These are phyloP conservation scores for Globisporangium alternatum DNA, from an alignment of 352 stramenopile genomes.

Conservation along the genomic window DNA sequence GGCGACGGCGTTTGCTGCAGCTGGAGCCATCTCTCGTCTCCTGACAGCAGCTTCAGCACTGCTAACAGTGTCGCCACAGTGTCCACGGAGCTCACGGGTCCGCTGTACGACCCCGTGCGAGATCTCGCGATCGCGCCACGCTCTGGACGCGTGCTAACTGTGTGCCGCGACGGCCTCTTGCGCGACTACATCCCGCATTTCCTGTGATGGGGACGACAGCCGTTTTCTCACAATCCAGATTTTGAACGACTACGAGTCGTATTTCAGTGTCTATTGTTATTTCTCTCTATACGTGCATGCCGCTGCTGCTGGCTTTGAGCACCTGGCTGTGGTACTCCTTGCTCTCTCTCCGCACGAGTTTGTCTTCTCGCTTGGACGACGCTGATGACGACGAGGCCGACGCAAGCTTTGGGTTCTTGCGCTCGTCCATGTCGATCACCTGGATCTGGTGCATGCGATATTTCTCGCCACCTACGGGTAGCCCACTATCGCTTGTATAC, in stretches of 20 bases:
- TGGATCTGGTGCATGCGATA: constrained; percentile 14
- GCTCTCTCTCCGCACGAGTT: constrained; percentile 53
- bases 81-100: constrained; percentile 52
- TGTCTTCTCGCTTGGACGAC: constrained; percentile 21
- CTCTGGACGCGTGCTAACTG: constrained; percentile 50
- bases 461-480: neutral
- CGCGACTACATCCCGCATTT: constrained; percentile 64
- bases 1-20: constrained; percentile 52
- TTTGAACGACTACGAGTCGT: neutral
- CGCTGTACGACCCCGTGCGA: constrained; percentile 65
- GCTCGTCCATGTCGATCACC: constrained; percentile 21
- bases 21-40: constrained; percentile 34
- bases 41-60: neutral
- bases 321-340: constrained; percentile 41
- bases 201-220: neutral
- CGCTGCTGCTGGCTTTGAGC: constrained; percentile 17
- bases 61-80: constrained; percentile 9
- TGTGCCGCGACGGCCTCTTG: constrained; percentile 58
- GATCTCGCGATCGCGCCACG: constrained; percentile 31
- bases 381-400: constrained; percentile 21
- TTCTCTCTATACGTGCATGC: constrained; percentile 33
- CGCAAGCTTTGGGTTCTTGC: constrained; percentile 2
- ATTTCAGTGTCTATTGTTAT: constrained; percentile 17
- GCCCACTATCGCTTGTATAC: neutral
- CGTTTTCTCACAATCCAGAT: neutral